phyloP scores from a whole-genome alignment of 2,329 filamentous ascomycete species.

The Alternaria burnsii region DNA sequence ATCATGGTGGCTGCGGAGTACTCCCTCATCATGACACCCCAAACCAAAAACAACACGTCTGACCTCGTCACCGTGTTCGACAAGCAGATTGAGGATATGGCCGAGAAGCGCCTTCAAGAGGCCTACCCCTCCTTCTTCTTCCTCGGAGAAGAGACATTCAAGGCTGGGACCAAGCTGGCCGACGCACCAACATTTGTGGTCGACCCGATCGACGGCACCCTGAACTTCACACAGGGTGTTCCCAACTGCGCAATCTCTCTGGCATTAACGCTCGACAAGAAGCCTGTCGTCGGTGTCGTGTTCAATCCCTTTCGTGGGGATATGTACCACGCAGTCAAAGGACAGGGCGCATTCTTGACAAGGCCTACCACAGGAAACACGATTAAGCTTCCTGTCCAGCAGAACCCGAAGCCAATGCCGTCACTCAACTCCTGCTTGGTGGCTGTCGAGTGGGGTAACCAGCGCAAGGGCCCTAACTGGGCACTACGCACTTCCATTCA shows the following conservation, averaged over 20 bases:
- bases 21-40: constrained; percentile 27
- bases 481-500: constrained; percentile 41
- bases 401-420: constrained; percentile 32
- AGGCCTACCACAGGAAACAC: constrained; percentile 25
- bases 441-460: constrained; percentile 50
- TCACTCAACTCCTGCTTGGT: constrained; percentile 46
- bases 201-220: constrained; percentile 52
- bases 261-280: constrained; percentile 42
- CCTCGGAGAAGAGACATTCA: constrained; percentile 50
- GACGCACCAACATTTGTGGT: constrained; percentile 47
- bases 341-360: constrained; percentile 42
- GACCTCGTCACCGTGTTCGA: constrained; percentile 66
- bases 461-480: constrained; percentile 50
- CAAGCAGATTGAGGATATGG: constrained; percentile 62
- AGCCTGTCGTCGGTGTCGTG: constrained; percentile 47
- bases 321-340: constrained; percentile 48
- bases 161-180: constrained; percentile 40
- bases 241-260: constrained; percentile 49
- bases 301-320: constrained; percentile 48
- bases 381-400: constrained; percentile 44
- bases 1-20: constrained; percentile 48
- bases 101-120: constrained; percentile 53
- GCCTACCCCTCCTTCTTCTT: constrained; percentile 58
- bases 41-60: constrained; percentile 52
- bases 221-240: constrained; percentile 52